Percentiles rank a stretch among this genome's conserved stretches.
Conservation (phyloP, 176 grass and related monocot genomes). For the Miscanthus lutarioriparius region DNA sequence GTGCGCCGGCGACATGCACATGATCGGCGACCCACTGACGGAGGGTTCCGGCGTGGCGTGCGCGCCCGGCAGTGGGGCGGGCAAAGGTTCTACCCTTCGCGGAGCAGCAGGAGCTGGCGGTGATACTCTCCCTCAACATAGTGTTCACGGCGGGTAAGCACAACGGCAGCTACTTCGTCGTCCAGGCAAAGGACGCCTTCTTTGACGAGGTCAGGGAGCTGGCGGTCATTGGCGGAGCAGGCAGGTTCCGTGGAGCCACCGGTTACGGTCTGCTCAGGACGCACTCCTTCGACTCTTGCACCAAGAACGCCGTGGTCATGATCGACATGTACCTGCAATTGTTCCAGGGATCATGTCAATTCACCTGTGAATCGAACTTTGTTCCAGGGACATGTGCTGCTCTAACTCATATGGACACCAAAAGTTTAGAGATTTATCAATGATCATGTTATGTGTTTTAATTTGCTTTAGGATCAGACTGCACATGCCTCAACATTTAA, state of each 20-base stretch:
- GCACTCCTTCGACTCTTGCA: neutral
- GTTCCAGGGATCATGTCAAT: neutral
- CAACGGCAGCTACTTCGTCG: conserved; percentile 51
- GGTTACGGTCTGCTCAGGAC: conserved; percentile 60
- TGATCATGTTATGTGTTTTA: no score
- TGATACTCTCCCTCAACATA: conserved; percentile 40
- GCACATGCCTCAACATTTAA: no score
- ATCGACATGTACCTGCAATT: conserved; percentile 44
- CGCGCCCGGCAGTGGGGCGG: conserved; percentile 39
- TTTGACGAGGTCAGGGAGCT: conserved; percentile 43
- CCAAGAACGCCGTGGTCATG: conserved; percentile 39
- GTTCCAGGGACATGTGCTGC: no score
- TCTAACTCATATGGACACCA: no score
- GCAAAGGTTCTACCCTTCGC: conserved; percentile 58
- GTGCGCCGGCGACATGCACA: conserved; percentile 42
- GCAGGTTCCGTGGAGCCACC: conserved; percentile 33
- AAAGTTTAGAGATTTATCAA: no score
- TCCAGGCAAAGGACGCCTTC: conserved; percentile 42
- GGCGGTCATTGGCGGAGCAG: conserved; percentile 48
- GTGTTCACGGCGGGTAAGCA: conserved; percentile 41
- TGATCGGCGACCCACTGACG: conserved; percentile 63
- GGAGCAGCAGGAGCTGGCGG: neutral
- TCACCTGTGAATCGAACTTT: no score
- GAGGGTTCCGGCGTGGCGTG: conserved; percentile 22
- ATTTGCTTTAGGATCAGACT: no score